A percentile compares a stretch with the other conserved stretches of the same genome.
Conservation (phyloP, 805 yeast genomes). For the Kodamaea kaohsiungensis region DNA sequence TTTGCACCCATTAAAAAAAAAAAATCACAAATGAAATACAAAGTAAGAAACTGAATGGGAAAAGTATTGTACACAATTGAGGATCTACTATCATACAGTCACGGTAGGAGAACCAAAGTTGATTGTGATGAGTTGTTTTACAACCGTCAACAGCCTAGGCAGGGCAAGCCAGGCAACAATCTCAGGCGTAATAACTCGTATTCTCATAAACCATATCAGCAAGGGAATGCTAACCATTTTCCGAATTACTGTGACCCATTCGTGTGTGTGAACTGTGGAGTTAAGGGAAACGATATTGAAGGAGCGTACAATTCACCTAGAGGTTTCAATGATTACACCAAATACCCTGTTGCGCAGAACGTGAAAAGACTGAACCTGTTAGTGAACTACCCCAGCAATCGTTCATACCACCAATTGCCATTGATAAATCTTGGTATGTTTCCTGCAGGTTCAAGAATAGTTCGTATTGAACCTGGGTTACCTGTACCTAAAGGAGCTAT, state of each 20-base stretch:
- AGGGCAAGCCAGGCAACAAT: background rate
- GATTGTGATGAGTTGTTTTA: background rate
- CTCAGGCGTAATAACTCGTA: background rate
- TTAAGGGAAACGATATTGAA: background rate
- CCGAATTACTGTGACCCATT: background rate
- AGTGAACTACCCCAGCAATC: background rate
- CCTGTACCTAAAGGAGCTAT: conserved; percentile 32
- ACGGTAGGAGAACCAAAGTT: background rate
- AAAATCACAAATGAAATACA: background rate
- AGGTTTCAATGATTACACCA: background rate
- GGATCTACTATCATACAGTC: background rate
- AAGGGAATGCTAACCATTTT: background rate
- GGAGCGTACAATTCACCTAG: background rate
- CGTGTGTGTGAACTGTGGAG: background rate
- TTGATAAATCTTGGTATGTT: conserved; percentile 4
- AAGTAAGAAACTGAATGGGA: background rate
- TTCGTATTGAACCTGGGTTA: conserved; percentile 27
- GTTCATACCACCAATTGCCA: background rate
- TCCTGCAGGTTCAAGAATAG: conserved; percentile 17
- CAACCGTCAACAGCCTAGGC: background rate
- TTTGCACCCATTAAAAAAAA: conserved; percentile 9
- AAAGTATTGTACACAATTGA: background rate
- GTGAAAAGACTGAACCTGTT: background rate
- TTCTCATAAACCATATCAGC: background rate
- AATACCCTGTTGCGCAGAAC: background rate